Base-by-base conservation (phyloP, 164 flowering plant species). In the Paratinospora sagittata region DNA sequence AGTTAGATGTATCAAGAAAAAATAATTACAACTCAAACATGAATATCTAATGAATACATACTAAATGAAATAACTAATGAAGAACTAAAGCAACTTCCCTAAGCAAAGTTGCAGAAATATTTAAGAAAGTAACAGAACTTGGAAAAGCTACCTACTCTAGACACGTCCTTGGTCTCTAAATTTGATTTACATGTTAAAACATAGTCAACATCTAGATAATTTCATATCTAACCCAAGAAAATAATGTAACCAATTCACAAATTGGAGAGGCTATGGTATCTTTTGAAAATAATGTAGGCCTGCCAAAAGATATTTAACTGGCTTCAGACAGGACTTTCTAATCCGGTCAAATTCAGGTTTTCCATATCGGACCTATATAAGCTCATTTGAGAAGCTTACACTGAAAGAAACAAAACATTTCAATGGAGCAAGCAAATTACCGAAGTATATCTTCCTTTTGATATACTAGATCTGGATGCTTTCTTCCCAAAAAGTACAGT, bases 401-500 rank as follows among this genome's bases (percentile, higher is more conserved):
- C 8, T 7, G 19, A 57, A 23, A 33, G 34, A 16, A 70, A 23
- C 49, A 47, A 26, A 19, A 68, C 1, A 47, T 26, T 68, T 49
- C 8, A 68, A 49, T 9, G 23, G 36, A 39, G 14, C 26, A 70
- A 27, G 43, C 19, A 24, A 37, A 37, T 67, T 67, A 73, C 71
- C 71, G 67, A 43, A 60, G 77, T 80, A 78, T 78, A 85, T 75
- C 79, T 81, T 61, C 85, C 86, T 78, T 86, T 88, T 1, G 83
- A 72, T 66, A 68, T 37, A 68, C 67, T 78, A 63, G 89, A 83
- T 68, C 81, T 91, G 62, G 97, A 81, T 5, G 85, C 37, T 74
- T 91, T 91, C 86, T 91, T 89, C 69, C 93, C 92, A 72, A 88
- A 84, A 2, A 91, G 80, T 7, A 88, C 79, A 13, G 85, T 78